Base-by-base conservation (phyloP, 2,329 filamentous ascomycete species). In the Trichoderma lentiforme region DNA sequence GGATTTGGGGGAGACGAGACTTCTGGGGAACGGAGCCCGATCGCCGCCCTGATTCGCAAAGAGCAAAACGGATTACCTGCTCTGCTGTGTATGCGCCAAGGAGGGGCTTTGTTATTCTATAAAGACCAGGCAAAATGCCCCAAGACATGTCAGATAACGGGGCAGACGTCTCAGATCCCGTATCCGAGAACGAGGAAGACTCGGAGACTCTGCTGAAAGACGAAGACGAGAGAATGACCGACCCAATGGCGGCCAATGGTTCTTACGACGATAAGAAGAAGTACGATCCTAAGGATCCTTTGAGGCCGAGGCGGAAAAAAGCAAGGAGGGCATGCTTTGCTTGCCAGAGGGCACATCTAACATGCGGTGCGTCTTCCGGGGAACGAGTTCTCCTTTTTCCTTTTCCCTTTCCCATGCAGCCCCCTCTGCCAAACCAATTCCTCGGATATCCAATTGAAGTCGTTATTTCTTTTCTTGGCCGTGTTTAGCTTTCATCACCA, bases 331-430 rank as follows among this genome's bases (percentile, higher is more conserved):
- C 96, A 72, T 99, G 96, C 83, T 97, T 92, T 88, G 95, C 96
- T 74, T 99, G 96, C 83, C 96, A 99, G 84, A 89, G 95, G 82
- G 96, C 96, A 74, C 96, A 99, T 88, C 86, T 99, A 81, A 99
- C 96, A 75, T 99, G 96, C 86, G 95, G 96, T 98, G 92, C 88
- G 95, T 90, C 74, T 72, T 70, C 43, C 32, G 43, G 39, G 18
- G 21, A 34, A 26, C 6, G 24, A 34, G 11, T 6, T 4, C 18
- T 1, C 15, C 18, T 26, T 2, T 30, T 8, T 26, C 7, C 18
- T n/a, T 28, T 12, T n/a, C n/a, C 26, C 2, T 43, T 67, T 28
- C 24, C 30, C 18, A 56, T 8, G 28, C 21, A 28, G 14, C 21
- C 12, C 7, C 8, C 30, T 56, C 12, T 66, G 15, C 15, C 30